Conservation (phyloP, 305 asterid genomes). For the Solanum hybrid region DNA sequence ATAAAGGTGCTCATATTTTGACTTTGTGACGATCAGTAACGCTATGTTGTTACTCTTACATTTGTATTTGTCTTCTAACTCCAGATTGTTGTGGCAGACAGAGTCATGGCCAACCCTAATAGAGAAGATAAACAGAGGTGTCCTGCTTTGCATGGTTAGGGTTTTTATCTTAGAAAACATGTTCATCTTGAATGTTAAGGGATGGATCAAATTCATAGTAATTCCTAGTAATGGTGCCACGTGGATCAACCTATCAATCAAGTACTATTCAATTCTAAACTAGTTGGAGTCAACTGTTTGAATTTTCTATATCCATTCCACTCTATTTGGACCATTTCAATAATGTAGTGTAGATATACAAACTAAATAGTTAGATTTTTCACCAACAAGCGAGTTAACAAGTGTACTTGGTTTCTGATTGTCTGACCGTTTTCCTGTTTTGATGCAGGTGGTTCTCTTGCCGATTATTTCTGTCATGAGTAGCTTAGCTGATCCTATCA, state of each 20-base stretch:
- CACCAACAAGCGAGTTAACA: not conserved
- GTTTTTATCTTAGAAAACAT: not conserved
- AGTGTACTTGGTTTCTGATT: not conserved
- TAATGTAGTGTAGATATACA: not conserved
- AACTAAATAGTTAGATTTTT: not conserved
- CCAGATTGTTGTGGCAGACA: constrained; percentile 15
- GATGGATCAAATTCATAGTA: not conserved
- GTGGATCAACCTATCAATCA: not conserved
- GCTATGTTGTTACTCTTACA: not conserved
- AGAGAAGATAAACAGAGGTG: constrained; percentile 19
- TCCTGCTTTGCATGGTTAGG: constrained; percentile 34
- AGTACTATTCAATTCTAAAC: not conserved
- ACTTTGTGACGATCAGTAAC: not conserved
- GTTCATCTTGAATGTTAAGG: not conserved
- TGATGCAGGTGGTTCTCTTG: constrained; percentile 34
- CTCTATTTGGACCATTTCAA: not conserved
- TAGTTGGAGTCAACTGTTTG: not conserved
- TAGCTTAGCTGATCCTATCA: constrained; percentile 30
- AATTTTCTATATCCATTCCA: not conserved
- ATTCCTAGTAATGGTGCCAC: not conserved
- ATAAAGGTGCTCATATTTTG: constrained; percentile 25
- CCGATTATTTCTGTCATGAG: constrained; percentile 25
- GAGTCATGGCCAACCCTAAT: constrained; percentile 32
- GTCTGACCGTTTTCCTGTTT: not conserved
- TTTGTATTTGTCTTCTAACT: not conserved